Evolutionary conservation across 495 filamentous ascomycete genomes (phyloP), one percentile per base, ranked within the genome.

Genomic region (Cudoniella acicularis): DNA sequence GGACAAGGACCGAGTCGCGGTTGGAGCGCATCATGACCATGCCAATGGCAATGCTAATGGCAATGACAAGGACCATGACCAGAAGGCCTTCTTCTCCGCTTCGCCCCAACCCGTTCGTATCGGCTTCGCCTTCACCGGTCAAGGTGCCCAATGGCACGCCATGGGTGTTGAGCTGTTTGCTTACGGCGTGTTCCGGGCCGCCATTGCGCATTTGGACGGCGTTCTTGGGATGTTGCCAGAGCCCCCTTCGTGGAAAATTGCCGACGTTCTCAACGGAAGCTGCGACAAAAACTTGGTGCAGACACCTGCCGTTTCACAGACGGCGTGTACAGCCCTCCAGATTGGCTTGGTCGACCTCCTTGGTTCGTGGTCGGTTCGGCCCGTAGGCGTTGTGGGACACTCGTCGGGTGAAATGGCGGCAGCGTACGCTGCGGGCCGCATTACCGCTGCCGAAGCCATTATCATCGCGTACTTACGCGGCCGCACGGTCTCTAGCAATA

Each of bases 331-430:
- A 11, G 77, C 79, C 3, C 68, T 83, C 1, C 80, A 84, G 64
- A 66, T 84, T 13, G 78, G 79, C 2, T 57, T 89, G 50, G 75
- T 80, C 0, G 77, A 81, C 23, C 69, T 88, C 0, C 67, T 87
- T 23, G 59, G 57, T 18, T 77, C 74, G 13, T 85, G 82, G 74
- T 76, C 75, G 23, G 74, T 88, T 30, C 63, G 36, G 11, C 83
- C 84, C 0, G 64, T 67, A 0, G 78, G 78, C 25, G 83, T 86
- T 0, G 74, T 84, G 2, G 85, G 85, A 10, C 85, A 88, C 68
- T 87, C 85, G 1, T 83, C 78, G 64, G 85, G 85, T 10, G 85
- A 88, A 64, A 87, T 88, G 61, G 79, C 74, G 13, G 81, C 81
- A 8, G 79, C 80, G 0, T 82, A 80, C 54, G 74, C 76, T 1